Base-by-base conservation (phyloP, 1,284 basidiomycete genomes). In the Stereum hirsutum region DNA sequence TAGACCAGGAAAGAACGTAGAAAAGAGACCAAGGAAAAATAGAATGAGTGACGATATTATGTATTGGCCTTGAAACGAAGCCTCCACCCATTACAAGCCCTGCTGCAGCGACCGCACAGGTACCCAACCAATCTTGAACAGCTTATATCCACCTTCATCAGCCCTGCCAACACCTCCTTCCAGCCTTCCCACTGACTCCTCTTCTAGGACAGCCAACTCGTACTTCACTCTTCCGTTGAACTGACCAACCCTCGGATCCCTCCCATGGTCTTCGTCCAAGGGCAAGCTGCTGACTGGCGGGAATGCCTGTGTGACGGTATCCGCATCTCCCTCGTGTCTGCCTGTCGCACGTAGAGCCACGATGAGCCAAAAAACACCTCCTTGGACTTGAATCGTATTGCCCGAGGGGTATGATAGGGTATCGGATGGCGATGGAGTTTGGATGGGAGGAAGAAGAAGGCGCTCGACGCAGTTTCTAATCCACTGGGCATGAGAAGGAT, bases 51-150 rank as follows among this genome's bases (percentile, higher is more conserved):
- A n/a, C n/a, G n/a, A n/a, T n/a, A n/a, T n/a, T n/a, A n/a, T n/a
- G n/a, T n/a, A n/a, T n/a, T n/a, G n/a, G n/a, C n/a, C n/a, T n/a
- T n/a, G n/a, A n/a, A n/a, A n/a, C n/a, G n/a, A n/a, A n/a, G n/a
- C n/a, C n/a, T n/a, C n/a, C n/a, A n/a, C n/a, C n/a, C n/a, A 43
- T 38, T 26, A 28, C 34, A 30, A 45, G 27, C 50, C 53, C 5
- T 17, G 19, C 8, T 32, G 4, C 31, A 5, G 31, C 19, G 14
- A 14, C 14, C 31, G 31, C n/a, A 30, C 28, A 8, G 19, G 21
- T n/a, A 39, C 37, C 82, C 82, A 86, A 20, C 76, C 75, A 57
- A 88, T 81, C 62, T 74, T 72, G 54, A 78, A 85, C 44, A 84
- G 55, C 50, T 60, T 70, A 55, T 88, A 88, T 30, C 75, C 74